phyloP scores from a whole-genome alignment of 495 filamentous ascomycete species.

The Penicillium maclennaniae region DNA sequence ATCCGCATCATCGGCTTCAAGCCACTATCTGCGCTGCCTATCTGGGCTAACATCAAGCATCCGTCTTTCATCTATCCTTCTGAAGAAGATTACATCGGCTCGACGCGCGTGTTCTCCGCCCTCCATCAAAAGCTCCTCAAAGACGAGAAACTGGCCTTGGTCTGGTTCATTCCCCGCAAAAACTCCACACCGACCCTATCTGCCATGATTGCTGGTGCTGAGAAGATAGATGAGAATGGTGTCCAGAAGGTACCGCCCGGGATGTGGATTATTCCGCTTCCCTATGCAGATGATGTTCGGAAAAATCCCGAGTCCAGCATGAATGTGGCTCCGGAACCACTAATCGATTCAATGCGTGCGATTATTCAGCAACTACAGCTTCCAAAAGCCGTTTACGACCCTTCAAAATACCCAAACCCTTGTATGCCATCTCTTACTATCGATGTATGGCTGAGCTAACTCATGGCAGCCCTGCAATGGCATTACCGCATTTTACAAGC shows the following conservation, averaged over 20 bases:
- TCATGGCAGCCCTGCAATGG: conserved; percentile 72
- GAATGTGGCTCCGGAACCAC: conserved; percentile 56
- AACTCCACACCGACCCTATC: conserved; percentile 75
- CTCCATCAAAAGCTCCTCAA: conserved; percentile 81
- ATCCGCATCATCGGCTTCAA: conserved; percentile 97
- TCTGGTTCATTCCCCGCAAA: conserved; percentile 82
- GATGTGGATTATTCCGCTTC: conserved; percentile 83
- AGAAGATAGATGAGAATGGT: conserved; percentile 61
- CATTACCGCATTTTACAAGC: conserved; percentile 94
- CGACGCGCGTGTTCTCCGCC: conserved; percentile 87
- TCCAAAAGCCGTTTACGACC: conserved; percentile 78
- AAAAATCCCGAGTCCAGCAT: conserved; percentile 60
- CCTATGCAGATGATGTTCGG: conserved; percentile 88
- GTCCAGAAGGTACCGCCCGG: conserved; percentile 74
- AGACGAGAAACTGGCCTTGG: conserved; percentile 73
- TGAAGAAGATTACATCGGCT: conserved; percentile 84
- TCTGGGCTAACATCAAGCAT: conserved; percentile 83
- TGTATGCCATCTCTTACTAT: conserved; percentile 24
- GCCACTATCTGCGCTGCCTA: conserved; percentile 63
- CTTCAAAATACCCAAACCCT: conserved; percentile 87
- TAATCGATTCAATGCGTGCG: conserved; percentile 76
- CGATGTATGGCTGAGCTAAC: conserved; percentile 3
- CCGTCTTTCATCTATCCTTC: conserved; percentile 93
- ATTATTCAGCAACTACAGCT: conserved; percentile 86
- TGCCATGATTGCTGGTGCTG: conserved; percentile 72